A percentile compares a stretch with the other conserved stretches of the same genome.
Conservation (phyloP, 148 eudicot species). For the Rhododendron molle region DNA sequence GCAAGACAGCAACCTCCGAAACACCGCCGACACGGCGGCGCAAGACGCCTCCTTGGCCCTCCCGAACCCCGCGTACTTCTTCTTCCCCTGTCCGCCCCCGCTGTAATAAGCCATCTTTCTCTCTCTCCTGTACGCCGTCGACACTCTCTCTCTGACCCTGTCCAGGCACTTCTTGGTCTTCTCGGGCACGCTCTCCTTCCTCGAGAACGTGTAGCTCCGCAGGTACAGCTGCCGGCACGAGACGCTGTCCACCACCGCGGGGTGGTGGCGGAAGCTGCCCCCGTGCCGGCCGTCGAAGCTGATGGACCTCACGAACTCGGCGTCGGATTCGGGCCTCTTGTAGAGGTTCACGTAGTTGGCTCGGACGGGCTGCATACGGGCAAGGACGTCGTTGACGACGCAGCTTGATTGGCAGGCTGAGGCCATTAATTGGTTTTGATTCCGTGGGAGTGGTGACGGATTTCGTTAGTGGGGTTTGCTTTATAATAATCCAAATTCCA, state of each 20-base stretch:
- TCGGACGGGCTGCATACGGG: conserved; percentile 37
- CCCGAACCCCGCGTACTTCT: conserved; percentile 15
- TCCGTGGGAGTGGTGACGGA: not conserved
- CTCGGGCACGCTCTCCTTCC: conserved; percentile 58
- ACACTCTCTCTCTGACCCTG: conserved; percentile 44
- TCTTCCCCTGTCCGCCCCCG: not conserved
- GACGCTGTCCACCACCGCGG: conserved; percentile 70
- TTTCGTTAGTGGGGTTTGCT: not conserved
- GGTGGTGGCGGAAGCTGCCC: conserved; percentile 21
- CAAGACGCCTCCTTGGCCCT: conserved; percentile 24
- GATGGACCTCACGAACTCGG: conserved; percentile 62
- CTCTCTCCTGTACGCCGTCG: not conserved
- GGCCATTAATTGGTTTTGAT: conserved; percentile 28
- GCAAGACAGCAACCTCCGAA: conserved; percentile 38
- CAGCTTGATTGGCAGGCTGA: conserved; percentile 55
- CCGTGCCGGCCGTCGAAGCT: conserved; percentile 19
- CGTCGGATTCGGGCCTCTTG: conserved; percentile 90
- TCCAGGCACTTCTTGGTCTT: conserved; percentile 66
- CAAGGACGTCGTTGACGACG: conserved; percentile 32
- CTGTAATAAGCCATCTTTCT: not conserved
- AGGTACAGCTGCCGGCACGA: conserved; percentile 78
- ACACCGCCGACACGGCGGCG: conserved; percentile 22
- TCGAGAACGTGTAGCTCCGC: conserved; percentile 72
- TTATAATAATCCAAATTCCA: not conserved
- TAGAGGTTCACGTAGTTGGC: conserved; percentile 70